phyloP scores from a whole-genome alignment of 345 rosid species.

The Acer negundo region DNA sequence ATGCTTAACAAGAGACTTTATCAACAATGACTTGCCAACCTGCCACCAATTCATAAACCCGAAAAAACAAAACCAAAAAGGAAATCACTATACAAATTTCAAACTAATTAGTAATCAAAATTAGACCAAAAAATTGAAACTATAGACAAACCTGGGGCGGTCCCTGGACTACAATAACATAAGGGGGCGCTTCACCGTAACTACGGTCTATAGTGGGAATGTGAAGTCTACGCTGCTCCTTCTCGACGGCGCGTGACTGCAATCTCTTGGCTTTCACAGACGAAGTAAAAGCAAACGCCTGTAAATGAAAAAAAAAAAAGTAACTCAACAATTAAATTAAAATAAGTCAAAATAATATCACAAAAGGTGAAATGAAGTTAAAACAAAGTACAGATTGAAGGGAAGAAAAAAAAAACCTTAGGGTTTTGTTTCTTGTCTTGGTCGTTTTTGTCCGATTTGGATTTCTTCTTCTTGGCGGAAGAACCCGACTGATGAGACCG shows the following conservation, averaged over 20 bases:
- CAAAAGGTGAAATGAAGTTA: neutral
- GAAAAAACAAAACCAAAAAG: neutral
- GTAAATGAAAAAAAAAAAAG: neutral
- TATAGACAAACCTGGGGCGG: conserved; percentile 64
- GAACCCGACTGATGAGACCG: conserved; percentile 74
- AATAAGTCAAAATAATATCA: neutral
- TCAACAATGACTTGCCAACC: conserved; percentile 93
- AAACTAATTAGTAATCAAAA: neutral
- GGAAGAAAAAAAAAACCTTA: conserved; percentile 38
- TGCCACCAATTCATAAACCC: conserved; percentile 28
- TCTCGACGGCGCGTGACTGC: conserved; percentile 72
- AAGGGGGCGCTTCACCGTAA: conserved; percentile 81
- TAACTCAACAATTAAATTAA: neutral
- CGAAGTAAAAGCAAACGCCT: conserved; percentile 79
- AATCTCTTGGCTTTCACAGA: conserved; percentile 62
- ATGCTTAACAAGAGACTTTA: conserved; percentile 78
- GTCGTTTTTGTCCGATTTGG: conserved; percentile 50
- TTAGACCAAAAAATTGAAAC: neutral
- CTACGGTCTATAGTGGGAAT: conserved; percentile 75
- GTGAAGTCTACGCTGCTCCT: conserved; percentile 84
- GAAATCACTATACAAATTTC: neutral
- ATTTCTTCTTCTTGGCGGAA: conserved; percentile 58
- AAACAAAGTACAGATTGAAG: neutral
- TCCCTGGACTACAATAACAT: conserved; percentile 88
- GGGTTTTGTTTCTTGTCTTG: conserved; percentile 58